Base-by-base conservation (phyloP, 129 eudicot species). In the Smallanthus sonchifolius region DNA sequence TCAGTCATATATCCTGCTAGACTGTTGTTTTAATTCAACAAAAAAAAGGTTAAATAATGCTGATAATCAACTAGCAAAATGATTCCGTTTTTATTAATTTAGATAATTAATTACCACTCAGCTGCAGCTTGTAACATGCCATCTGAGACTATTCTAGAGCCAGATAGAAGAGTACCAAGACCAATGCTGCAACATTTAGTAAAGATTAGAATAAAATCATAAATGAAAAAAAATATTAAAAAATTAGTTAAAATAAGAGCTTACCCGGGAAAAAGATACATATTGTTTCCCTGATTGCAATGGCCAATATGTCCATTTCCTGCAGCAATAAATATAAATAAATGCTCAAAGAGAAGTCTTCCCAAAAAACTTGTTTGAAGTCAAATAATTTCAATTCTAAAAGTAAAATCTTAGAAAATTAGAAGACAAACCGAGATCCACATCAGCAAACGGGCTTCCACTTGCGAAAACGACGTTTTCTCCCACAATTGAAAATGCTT, bases 41-140 rank as follows among this genome's bases (percentile, higher is more conserved):
- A 15, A 14, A 5, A 71, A 52, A 28, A 2, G 7, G 28, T 16
- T 37, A 24, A 40, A 35, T 10, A 15, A n/a, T 34, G 35, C 16
- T 36, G 62, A 20, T 20, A 19, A 24, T 38, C 35, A 7, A 65
- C 34, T 43, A 43, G 39, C 10, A 67, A 43, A 67, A 43, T 43
- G 40, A 36, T 28, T 24, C 57, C 40, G n/a, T 11, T 49, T 44
- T 44, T n/a, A 17, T n/a, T 10, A 62, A 62, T 13, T 36, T 62
- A 72, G 62, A 65, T 67, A 69, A 59, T 63, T 86, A 94, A 24
- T 24, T 24, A 94, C 98, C 97, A 87, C 78, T 90, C 98, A 72
- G 98, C 96, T 75, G 98, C 97, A 66, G 98, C 98, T 79, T 94
- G 98, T 88, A 94, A 75, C 98, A 94, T 94, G 83, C 98, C 97